Percentiles rank a stretch among this genome's conserved stretches.
phyloP scores from a whole-genome alignment of 768 basidiomycete species.

The Xerocomellus intermedius region DNA sequence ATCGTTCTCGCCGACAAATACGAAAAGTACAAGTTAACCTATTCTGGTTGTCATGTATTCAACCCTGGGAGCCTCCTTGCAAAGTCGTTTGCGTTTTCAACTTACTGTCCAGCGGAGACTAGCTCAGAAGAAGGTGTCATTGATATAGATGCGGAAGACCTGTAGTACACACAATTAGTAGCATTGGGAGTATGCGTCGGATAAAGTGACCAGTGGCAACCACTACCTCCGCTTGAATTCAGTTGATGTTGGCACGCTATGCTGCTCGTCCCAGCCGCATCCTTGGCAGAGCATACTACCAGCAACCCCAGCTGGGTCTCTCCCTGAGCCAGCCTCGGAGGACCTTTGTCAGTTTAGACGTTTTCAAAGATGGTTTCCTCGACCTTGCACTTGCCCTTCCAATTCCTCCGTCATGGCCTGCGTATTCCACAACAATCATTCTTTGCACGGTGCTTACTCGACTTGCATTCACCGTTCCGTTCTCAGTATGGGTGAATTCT shows the following conservation, averaged over 20 bases:
- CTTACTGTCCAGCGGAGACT: constrained; percentile 81
- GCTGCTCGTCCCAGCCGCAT: constrained; percentile 12
- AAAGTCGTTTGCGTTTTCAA: constrained; percentile 80
- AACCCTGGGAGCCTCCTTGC: constrained; percentile 94
- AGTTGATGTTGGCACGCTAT: constrained; percentile 27
- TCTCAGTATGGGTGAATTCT: constrained; percentile 67
- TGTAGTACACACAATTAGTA: neutral
- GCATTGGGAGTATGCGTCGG: neutral
- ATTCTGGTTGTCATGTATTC: constrained; percentile 98
- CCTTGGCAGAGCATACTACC: constrained; percentile 7
- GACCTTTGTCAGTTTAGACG: constrained; percentile 24
- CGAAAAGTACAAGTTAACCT: constrained; percentile 93
- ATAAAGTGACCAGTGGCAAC: neutral
- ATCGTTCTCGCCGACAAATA: constrained; percentile 94
- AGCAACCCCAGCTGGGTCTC: constrained; percentile 2
- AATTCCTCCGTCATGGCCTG: constrained; percentile 61
- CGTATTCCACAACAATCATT: constrained; percentile 76
- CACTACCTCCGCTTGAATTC: neutral
- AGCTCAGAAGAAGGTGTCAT: constrained; percentile 79
- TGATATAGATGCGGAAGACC: constrained; percentile 40
- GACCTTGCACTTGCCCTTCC: constrained; percentile 78
- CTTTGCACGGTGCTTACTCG: constrained; percentile 62
- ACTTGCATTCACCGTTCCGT: constrained; percentile 58
- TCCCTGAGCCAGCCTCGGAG: constrained; percentile 12
- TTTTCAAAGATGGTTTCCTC: constrained; percentile 63